Percentiles rank a stretch among this genome's conserved stretches.
phyloP scores from a whole-genome alignment of 176 grass and related monocot genomes.

The Pharus latifolius region DNA sequence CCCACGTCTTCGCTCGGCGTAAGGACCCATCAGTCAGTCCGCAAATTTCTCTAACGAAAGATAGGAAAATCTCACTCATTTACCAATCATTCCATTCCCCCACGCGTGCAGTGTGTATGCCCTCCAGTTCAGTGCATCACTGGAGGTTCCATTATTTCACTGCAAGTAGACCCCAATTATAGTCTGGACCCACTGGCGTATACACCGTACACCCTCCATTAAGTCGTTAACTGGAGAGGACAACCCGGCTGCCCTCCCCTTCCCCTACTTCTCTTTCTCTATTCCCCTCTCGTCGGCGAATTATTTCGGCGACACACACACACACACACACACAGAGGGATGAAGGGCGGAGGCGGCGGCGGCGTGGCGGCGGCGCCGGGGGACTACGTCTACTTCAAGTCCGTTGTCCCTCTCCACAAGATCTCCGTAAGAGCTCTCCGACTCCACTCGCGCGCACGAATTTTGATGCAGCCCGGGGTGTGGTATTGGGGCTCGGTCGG shows the following conservation, averaged over 20 bases:
- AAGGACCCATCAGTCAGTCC: neutral
- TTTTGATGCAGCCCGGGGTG: neutral
- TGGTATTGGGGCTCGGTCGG: neutral
- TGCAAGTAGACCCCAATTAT: neutral
- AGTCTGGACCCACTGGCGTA: neutral
- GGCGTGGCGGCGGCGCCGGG: slow-evolving; percentile 30
- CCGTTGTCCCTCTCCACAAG: slow-evolving; percentile 87
- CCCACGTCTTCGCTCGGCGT: rapidly evolving
- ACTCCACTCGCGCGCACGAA: neutral
- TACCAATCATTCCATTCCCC: neutral
- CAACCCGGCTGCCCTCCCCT: neutral
- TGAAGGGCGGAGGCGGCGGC: slow-evolving; percentile 20
- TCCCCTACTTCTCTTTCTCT: neutral
- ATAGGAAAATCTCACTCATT: neutral
- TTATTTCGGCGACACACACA: neutral
- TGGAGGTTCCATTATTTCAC: neutral
- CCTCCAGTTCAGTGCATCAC: neutral
- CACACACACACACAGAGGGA: neutral
- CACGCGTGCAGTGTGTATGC: neutral
- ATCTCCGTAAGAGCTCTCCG: slow-evolving; percentile 54
- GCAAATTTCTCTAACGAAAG: too few relatives aligned
- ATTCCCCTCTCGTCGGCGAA: neutral
- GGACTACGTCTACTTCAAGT: slow-evolving; percentile 94
- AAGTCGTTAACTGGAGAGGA: neutral
- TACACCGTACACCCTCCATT: neutral